These are phyloP conservation scores for Ophiostoma sp. DNA, from an alignment of 2,329 filamentous ascomycete genomes.

Conservation along the genomic window DNA sequence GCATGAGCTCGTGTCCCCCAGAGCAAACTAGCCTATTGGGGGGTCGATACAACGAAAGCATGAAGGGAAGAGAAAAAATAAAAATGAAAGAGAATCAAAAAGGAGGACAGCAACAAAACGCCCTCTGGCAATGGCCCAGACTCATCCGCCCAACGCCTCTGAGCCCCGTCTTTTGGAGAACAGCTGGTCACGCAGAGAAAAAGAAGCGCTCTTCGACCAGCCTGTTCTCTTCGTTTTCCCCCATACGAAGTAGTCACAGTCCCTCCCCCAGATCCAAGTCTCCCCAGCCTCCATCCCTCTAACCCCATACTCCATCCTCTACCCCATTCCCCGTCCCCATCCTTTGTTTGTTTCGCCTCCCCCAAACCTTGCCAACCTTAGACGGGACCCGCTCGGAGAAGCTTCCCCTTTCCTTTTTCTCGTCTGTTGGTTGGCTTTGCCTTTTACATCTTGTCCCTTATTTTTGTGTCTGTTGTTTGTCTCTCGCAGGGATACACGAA, in stretches of 20 bases:
- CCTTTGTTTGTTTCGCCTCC: constrained; percentile 1
- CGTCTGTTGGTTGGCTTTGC: background rate
- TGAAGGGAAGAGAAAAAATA: background rate
- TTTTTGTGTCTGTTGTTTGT: background rate
- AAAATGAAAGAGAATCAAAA: background rate
- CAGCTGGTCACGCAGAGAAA: background rate
- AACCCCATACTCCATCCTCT: background rate
- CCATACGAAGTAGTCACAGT: background rate
- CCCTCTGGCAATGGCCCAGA: background rate
- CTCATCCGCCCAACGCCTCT: background rate
- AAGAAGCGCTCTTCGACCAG: background rate
- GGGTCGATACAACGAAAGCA: background rate
- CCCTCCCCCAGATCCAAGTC: background rate
- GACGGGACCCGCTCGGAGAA: constrained; percentile 1
- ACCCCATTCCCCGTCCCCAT: background rate
- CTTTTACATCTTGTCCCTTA: background rate
- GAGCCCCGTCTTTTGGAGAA: background rate
- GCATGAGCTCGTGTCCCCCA: constrained; percentile 11
- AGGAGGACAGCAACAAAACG: background rate
- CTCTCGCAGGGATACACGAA: constrained; percentile 1
- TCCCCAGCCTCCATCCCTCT: background rate
- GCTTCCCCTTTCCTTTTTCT: constrained; percentile 4
- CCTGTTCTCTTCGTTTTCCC: background rate
- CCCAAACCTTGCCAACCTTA: background rate
- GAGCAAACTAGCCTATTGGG: background rate